Base-by-base conservation (phyloP, 768 basidiomycete species). In the Crepidotus variabilis region DNA sequence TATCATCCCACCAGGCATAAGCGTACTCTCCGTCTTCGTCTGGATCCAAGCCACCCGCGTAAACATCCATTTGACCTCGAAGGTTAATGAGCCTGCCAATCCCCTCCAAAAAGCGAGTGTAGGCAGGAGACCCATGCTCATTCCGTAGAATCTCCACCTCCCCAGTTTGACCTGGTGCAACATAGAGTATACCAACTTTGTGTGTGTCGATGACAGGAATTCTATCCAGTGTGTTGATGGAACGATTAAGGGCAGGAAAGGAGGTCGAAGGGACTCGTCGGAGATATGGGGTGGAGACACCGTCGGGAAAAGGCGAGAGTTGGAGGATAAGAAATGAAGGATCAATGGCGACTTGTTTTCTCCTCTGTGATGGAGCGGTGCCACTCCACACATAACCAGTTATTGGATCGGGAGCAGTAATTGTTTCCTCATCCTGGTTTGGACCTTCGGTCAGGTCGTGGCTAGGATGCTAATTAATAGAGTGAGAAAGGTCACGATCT, bases 1-100 rank as follows among this genome's bases (percentile, higher is more conserved):
- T 94, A 65, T 98, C 94, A 69, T 98, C 94, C 92, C 95, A 97
- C 95, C 96, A 99, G 0, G 95, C 94, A 67, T 98, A 98, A 0
- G 96, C 92, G 66, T 95, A 97, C 70, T 94, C 90, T 13, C 97
- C 97, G 65, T 99, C 94, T 64, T 90, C 84, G 58, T 94, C 91
- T 7, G 92, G 85, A 65, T 94, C 88, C 22, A 98, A 79, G 2
- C 94, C 92, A 7, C 95, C 97, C 2, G 90, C 90, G 69, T 95
- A 97, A 16, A 98, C 86, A 66, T 96, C 94, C 9, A 88, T 79
- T 69, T 96, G 94, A 9, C 92, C 93, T 16, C 92, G 86, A 18
- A 98, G 76, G 61, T 90, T 85, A 68, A 98, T 92, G 55, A 98
- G 77, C 49, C 89, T 76, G 1, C 96, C 97, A 13, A 99, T 79